A percentile compares a stretch with the other conserved stretches of the same genome.
phyloP scores from a whole-genome alignment of 1,284 basidiomycete species.

The Abortiporus biennis region DNA sequence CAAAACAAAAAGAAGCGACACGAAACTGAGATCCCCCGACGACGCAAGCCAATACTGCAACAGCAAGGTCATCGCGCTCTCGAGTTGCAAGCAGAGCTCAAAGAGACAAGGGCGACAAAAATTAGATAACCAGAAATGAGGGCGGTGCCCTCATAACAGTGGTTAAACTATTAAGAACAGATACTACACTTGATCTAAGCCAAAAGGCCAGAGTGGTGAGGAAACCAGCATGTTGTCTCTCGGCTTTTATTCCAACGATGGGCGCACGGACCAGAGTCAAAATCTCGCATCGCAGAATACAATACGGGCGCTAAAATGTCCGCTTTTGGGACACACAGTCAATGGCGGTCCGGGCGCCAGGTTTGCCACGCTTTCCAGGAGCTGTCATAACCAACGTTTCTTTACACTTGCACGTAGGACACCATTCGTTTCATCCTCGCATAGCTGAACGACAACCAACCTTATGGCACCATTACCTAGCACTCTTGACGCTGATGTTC shows the following conservation, averaged over 20 bases:
- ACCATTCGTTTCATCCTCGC: too few relatives aligned
- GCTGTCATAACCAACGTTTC: too few relatives aligned
- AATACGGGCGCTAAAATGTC: too few relatives aligned
- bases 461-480: slow-evolving; percentile 65
- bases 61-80: slow-evolving; percentile 13
- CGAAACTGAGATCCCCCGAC: slow-evolving; percentile 12
- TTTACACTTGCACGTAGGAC: too few relatives aligned
- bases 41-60: slow-evolving; percentile 14
- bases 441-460: too few relatives aligned
- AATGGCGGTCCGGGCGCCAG: too few relatives aligned
- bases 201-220: slow-evolving; percentile 88
- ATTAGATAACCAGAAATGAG: too few relatives aligned
- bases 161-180: slow-evolving; percentile 37
- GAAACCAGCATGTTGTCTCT: slow-evolving; percentile 2
- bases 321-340: too few relatives aligned
- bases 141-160: slow-evolving; percentile 14
- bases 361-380: too few relatives aligned
- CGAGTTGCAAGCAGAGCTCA: too few relatives aligned
- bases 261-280: slow-evolving; percentile 4
- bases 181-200: slow-evolving; percentile 97
- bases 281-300: too few relatives aligned
- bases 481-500: slow-evolving; percentile 44
- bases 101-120: too few relatives aligned
- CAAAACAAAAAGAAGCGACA: slow-evolving; percentile 11
- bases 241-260: not conserved